Base-by-base conservation (phyloP, 352 stramenopile genomes). In the Phytophthora pluvialis region DNA sequence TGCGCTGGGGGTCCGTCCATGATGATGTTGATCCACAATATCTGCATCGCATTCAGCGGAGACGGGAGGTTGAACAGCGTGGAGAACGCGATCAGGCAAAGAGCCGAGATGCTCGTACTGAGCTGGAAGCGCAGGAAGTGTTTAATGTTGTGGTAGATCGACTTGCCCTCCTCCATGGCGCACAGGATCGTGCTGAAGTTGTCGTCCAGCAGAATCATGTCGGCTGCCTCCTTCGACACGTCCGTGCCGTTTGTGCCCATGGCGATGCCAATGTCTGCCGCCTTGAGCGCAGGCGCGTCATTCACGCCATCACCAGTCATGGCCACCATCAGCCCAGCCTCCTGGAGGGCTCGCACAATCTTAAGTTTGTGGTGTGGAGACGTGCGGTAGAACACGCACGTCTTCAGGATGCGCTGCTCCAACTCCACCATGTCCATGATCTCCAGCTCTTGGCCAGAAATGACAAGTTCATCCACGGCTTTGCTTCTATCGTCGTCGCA, bases 241-340 rank as follows among this genome's bases (percentile, higher is more conserved):
- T 99, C 91, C 28, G 97, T 99, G 47, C 97, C 98, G 52, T 93
- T 97, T 51, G 98, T 98, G 52, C 97, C 97, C 97, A 99, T 99
- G 4, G 96, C 97, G 72, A 98, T 97, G 31, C 95, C 93, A 70
- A 99, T 98, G 61, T 99, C 94, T 15, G 96, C 95, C 1, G 81
- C 94, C 70, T 99, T 99, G 8, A 99, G 80, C 4, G 98, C 97
- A 16, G 97, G 98, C 6, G 97, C 97, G 78, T 99, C 98, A 77
- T 99, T 99, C 12, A 98, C 98, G 33, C 98, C 98, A 67, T 99
- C 98, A n/a, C 98, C 98, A n/a, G 98, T 99, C 83, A 99, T 98
- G 5, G 97, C 97, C 40, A 99, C 95, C 71, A 90, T 83, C 38
- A 90, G 39, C 3, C 81, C 80, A 15, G 76, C 79, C 43, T 89